A percentile compares a stretch with the other conserved stretches of the same genome.
Conservation (phyloP, 306 rosid genomes). For the Carpinus viminea region DNA sequence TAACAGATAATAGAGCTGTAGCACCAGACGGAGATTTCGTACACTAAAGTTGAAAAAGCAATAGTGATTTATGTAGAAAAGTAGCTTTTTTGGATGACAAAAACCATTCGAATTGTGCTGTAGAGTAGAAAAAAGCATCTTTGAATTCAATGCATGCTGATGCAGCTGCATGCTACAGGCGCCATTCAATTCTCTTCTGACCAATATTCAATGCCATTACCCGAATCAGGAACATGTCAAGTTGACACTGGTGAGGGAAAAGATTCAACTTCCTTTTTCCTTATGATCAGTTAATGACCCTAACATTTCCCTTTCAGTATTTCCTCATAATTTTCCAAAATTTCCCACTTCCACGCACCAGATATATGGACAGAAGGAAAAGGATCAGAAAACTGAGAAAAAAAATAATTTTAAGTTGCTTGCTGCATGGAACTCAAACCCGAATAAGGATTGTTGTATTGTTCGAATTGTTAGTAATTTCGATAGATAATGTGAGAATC, state of each 20-base stretch:
- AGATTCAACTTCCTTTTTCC: conserved; percentile 27
- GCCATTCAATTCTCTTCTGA: conserved; percentile 38
- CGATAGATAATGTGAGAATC: no score
- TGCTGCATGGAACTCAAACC: neutral
- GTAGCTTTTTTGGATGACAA: neutral
- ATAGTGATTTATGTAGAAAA: conserved; percentile 5
- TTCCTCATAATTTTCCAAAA: neutral
- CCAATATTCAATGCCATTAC: conserved; percentile 43
- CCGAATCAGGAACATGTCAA: conserved; percentile 19
- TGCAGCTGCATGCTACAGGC: neutral
- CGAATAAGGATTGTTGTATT: no score
- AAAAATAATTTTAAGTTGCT: neutral
- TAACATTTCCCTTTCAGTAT: neutral
- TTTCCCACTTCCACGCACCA: neutral
- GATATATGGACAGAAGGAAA: neutral
- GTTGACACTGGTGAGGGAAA: conserved; percentile 13
- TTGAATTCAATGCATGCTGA: conserved; percentile 23
- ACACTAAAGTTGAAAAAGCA: conserved; percentile 10
- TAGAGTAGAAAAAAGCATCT: neutral
- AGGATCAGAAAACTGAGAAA: neutral
- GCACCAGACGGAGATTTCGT: neutral
- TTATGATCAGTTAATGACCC: neutral
- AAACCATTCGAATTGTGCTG: neutral
- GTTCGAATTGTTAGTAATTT: no score
- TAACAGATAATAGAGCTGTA: neutral